Evolutionary conservation across 2,329 filamentous ascomycete species (phyloP), one percentile per base, ranked within the genome.

Genomic region (Fusarium sp.): DNA sequence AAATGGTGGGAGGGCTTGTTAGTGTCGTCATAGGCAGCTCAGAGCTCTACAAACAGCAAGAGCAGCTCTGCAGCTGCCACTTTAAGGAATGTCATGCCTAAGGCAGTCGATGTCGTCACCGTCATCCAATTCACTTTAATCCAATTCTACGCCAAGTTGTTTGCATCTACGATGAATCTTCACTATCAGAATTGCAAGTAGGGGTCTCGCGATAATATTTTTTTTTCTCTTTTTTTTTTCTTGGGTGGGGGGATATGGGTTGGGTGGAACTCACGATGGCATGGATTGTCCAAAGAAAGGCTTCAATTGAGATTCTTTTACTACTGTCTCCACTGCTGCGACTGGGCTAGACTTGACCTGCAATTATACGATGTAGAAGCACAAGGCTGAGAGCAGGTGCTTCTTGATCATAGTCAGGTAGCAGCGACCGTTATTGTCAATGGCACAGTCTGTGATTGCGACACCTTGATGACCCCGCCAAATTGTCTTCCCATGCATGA

Each of bases 11-110:
- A 52, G 44, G 46, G 58, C 25, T 12, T 23, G 50, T 41, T 65
- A 43, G 62, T 65, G 62, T 65, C 62, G 62, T 65, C 62, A 65
- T 66, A 65, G 62, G 62, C 26, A 49, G 49, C 58, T 49, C 23
- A 63, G 28, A 55, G 50, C 54, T 65, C 62, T 66, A 53, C 62
- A 66, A 61, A 14, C 30, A 48, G 43, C 18, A 50, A 30, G 19
- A 65, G 54, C 62, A 54, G 19, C 51, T 34, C 37, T 48, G 42
- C 23, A 54, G 55, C 54, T 65, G 37, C 57, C 54, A 42, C 30
- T 14, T 53, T 41, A 19, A 44, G 62, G 62, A 66, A 61, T 50
- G 37, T 6, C 16, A 30, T 49, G 54, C 49, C 62, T 61, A 14
- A 34, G 43, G 62, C 54, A 66, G 26, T 66, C 30, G 26, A 66